phyloP scores from a whole-genome alignment of 805 yeast species.

The Kregervanrija delftensis region DNA sequence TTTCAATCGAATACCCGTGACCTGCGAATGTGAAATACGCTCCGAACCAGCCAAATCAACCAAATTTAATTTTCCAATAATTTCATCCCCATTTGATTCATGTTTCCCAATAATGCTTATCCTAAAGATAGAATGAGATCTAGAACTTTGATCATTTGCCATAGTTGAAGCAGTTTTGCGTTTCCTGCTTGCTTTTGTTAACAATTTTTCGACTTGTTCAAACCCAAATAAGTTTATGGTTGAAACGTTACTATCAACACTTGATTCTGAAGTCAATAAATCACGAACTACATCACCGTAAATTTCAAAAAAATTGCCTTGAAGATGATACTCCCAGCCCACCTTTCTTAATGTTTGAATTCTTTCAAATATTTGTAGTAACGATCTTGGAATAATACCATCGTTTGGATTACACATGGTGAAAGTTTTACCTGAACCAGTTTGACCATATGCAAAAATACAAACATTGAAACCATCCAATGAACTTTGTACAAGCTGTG shows the following conservation, averaged over 20 bases:
- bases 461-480: slow-evolving; percentile 89
- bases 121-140: slow-evolving; percentile 83
- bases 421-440: slow-evolving; percentile 90
- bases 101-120: slow-evolving; percentile 54
- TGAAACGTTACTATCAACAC: slow-evolving; percentile 67
- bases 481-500: slow-evolving; percentile 79
- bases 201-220: slow-evolving; percentile 40
- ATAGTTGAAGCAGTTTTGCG: slow-evolving; percentile 78
- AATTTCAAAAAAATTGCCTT: slow-evolving; percentile 80
- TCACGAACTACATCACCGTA: slow-evolving; percentile 81
- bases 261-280: slow-evolving; percentile 49
- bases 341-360: slow-evolving; percentile 38
- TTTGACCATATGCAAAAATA: slow-evolving; percentile 95
- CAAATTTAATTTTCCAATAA: slow-evolving; percentile 63
- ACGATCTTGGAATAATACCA: slow-evolving; percentile 79
- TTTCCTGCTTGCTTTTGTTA: slow-evolving; percentile 50
- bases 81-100: slow-evolving; percentile 36
- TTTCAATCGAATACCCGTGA: slow-evolving; percentile 67
- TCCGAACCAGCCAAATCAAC: slow-evolving; percentile 96
- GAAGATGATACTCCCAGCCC: slow-evolving; percentile 58
- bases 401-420: slow-evolving; percentile 72
- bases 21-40: slow-evolving; percentile 67
- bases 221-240: slow-evolving; percentile 35
- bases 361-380: slow-evolving; percentile 60
- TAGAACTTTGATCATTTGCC: slow-evolving; percentile 77